Evolutionary conservation across 441 rosid genomes (phyloP), one percentile per base, ranked within the genome.

Genomic region (Breynia disticha): DNA sequence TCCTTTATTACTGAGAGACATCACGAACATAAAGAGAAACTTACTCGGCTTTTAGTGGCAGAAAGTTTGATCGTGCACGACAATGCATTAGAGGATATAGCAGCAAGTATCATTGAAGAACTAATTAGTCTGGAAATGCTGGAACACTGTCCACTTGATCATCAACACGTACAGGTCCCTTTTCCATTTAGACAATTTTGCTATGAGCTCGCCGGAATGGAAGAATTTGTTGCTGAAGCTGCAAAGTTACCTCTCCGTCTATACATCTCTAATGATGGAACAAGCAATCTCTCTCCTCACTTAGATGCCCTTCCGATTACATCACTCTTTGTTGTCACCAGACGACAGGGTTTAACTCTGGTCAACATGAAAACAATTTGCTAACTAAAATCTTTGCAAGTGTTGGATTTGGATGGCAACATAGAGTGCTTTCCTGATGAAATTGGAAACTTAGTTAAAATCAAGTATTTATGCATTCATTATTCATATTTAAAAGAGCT

Each of bases 371-470:
- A 48, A 58, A 54, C 55, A 1, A 35, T 65, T 12, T 65, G 56
- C 10, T 44, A 47, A 41, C 47, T 65, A 24, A 57, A 54, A 19
- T 59, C 19, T 45, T 48, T 65, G 42, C 11, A 54, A 37, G 69
- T 65, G 51, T 35, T 65, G 60, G 60, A 59, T 58, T 42, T 65
- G 28, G 24, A 58, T 41, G 64, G 55, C 13, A 11, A 54, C 13
- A 22, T 65, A 39, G 52, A 32, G 15, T 54, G 14, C 45, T 54
- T 59, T 14, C 64, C 69, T 4, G 21, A 54, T 28, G 63, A 65
- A 59, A 19, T 65, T 0, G 64, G 69, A 18, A 52, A 59, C 8
- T 59, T 59, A 47, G 28, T 54, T 59, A 46, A 59, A 21, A 55
- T 59, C 4, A 55, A 16, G 28, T 58, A 65, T 37, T 48, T 65